Conservation (phyloP, 73 alveolate genomes). For the Paramecium bursaria region DNA sequence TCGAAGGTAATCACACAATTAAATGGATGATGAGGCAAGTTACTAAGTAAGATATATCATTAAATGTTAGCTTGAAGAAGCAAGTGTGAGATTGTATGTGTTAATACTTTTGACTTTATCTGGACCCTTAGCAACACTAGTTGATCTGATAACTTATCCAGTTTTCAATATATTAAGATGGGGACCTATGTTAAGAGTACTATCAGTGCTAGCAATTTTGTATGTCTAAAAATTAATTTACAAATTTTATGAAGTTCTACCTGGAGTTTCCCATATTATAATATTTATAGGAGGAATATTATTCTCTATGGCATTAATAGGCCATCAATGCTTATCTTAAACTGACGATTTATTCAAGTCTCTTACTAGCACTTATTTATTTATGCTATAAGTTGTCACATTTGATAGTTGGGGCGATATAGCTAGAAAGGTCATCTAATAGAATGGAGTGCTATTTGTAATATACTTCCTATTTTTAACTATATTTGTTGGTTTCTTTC, state of each 20-base stretch:
- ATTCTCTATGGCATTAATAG: conserved; percentile 52
- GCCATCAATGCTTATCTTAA: conserved; percentile 16
- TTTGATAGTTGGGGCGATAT: conserved; percentile 62
- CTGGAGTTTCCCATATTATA: conserved; percentile 46
- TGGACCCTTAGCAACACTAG: conserved; percentile 44
- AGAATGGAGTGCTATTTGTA: conserved; percentile 27
- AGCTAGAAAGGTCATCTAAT: conserved; percentile 23
- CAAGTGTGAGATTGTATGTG: conserved; percentile 38
- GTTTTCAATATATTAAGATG: conserved; percentile 1
- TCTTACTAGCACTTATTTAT: conserved; percentile 22
- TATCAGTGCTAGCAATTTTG: conserved; percentile 25
- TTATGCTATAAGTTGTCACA: conserved; percentile 53
- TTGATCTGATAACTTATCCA: not conserved
- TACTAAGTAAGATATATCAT: not conserved
- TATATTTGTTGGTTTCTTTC: conserved; percentile 46
- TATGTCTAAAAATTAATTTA: conserved; percentile 24
- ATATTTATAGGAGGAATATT: conserved; percentile 51
- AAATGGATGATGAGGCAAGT: conserved; percentile 22
- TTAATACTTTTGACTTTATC: conserved; percentile 9
- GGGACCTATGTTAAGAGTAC: conserved; percentile 42
- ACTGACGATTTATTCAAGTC: conserved; percentile 27
- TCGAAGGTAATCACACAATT: not conserved
- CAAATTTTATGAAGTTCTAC: conserved; percentile 47
- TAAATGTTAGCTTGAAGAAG: conserved; percentile 1
- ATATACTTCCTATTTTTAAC: conserved; percentile 52